Percentiles rank a stretch among this genome's conserved stretches.
Evolutionary conservation across 108 stramenopile genomes (phyloP).

Genomic region (Discostella pseudostelligera): DNA sequence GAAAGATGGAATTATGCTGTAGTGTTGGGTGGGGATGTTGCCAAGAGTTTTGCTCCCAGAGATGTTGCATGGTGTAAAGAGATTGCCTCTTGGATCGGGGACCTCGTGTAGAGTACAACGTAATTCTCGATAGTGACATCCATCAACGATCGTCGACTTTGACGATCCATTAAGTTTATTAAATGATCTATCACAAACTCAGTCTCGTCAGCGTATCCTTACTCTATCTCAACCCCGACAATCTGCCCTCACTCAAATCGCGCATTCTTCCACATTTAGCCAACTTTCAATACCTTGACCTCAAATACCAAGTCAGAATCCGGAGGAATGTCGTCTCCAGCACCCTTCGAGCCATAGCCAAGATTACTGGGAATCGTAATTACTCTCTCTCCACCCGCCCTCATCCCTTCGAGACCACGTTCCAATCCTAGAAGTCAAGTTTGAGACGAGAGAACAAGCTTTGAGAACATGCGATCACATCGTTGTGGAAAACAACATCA

Average conservation of each 20-base stretch:
- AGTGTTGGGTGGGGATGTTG: conserved; percentile 72
- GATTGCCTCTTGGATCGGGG: conserved; percentile 61
- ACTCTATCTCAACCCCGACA: no score
- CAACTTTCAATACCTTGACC: conserved; percentile 53
- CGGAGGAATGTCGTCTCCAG: conserved; percentile 41
- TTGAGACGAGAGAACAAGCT: background rate
- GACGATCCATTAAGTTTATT: no score
- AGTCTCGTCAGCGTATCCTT: no score
- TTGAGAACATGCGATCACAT: background rate
- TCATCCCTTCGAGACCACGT: conserved; percentile 63
- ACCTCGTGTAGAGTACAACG: conserved; percentile 4
- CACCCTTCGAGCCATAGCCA: conserved; percentile 52
- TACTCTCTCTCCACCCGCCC: conserved; percentile 49
- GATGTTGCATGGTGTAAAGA: conserved; percentile 83
- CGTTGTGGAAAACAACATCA: no score
- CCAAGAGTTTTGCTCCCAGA: conserved; percentile 79
- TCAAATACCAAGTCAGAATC: conserved; percentile 52
- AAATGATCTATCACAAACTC: no score
- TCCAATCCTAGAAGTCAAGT: conserved; percentile 33
- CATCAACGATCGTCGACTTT: no score
- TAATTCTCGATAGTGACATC: no score
- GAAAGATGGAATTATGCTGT: conserved; percentile 41
- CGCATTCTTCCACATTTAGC: conserved; percentile 3
- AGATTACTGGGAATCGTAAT: conserved; percentile 54
- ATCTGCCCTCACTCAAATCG: no score